Percentiles rank a stretch among this genome's conserved stretches.
phyloP scores from a whole-genome alignment of 805 yeast species.

The Wickerhamomyces silvicola region DNA sequence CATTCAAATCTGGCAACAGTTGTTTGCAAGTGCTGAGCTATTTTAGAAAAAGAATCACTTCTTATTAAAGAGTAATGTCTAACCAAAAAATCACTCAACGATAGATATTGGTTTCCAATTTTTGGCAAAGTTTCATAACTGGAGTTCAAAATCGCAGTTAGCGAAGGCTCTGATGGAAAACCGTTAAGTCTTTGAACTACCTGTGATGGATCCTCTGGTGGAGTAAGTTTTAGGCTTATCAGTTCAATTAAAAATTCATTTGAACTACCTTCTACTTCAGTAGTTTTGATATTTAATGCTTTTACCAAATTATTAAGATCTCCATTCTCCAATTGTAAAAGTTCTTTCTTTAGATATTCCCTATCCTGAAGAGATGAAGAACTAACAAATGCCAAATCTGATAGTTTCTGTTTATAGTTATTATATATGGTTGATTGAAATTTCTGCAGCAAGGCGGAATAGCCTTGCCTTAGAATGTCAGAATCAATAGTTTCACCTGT shows the following conservation, averaged over 20 bases:
- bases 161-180: too few relatives aligned
- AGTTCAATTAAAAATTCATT: too few relatives aligned
- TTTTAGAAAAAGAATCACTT: slow-evolving; percentile 1
- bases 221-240: too few relatives aligned
- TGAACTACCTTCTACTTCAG: too few relatives aligned
- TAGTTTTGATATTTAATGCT: too few relatives aligned
- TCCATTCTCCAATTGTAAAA: too few relatives aligned
- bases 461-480: slow-evolving; percentile 9
- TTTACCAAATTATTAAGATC: too few relatives aligned
- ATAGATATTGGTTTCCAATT: slow-evolving; percentile 4
- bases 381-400: slow-evolving; percentile 1
- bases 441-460: slow-evolving; percentile 7
- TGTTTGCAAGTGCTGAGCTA: slow-evolving; percentile 8
- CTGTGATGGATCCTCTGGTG: too few relatives aligned
- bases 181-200: too few relatives aligned
- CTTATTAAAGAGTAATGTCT: slow-evolving; percentile 5
- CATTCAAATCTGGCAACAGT: slow-evolving; percentile 11
- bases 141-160: neutral
- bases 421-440: slow-evolving; percentile 21
- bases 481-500: slow-evolving; percentile 24
- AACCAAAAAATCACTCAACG: slow-evolving; percentile 7
- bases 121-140: neutral
- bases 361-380: too few relatives aligned
- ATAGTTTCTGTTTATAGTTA: slow-evolving; percentile 16
- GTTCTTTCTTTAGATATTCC: too few relatives aligned